phyloP scores from a whole-genome alignment of 257 asterid genomes.

The Solanum corneliomulleri region DNA sequence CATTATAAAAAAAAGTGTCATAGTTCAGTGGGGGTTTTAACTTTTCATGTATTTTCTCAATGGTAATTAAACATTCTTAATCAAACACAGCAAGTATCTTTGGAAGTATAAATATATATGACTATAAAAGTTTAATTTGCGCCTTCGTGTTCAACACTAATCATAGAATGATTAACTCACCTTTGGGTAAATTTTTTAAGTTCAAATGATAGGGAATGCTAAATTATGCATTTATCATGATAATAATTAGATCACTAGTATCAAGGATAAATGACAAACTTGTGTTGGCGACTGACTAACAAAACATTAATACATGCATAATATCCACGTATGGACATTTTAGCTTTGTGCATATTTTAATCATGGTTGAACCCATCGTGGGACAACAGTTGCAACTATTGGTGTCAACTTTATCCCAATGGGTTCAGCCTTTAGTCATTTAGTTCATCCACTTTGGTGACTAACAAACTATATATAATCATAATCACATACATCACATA shows the following conservation, averaged over 20 bases:
- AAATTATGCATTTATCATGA: background rate
- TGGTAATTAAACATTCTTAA: background rate
- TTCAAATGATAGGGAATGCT: background rate
- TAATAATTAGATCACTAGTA: background rate
- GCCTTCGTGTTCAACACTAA: background rate
- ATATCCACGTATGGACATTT: background rate
- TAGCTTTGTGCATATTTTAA: background rate
- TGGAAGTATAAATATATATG: background rate
- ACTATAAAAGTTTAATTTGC: background rate
- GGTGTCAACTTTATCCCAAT: background rate
- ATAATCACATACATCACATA: background rate
- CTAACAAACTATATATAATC: background rate
- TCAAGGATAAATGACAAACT: background rate
- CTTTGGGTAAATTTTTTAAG: background rate
- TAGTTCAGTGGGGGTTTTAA: background rate
- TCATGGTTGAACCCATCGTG: background rate
- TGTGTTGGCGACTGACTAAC: background rate
- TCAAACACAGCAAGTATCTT: background rate
- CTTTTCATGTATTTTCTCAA: no score
- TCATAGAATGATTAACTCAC: background rate
- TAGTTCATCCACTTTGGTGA: background rate
- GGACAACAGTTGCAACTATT: background rate
- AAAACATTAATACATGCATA: background rate
- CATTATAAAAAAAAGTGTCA: background rate
- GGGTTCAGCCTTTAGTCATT: background rate